These are phyloP conservation scores for Aegilops bicornis DNA, from an alignment of 176 grass and related monocot species.

Conservation along the genomic window DNA sequence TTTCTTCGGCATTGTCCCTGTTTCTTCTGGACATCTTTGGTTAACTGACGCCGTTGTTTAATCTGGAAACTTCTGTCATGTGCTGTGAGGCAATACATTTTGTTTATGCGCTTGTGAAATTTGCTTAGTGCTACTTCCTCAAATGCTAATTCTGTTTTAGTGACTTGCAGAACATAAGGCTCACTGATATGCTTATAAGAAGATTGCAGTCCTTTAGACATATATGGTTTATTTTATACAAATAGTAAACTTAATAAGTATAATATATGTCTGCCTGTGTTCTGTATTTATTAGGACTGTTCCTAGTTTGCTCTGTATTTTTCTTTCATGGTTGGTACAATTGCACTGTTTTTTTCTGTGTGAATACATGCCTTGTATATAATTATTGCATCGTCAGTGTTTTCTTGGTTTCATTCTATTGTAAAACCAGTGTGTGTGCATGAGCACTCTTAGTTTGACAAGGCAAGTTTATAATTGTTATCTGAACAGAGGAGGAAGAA, in stretches of 20 bases:
- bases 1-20: constrained; percentile 1
- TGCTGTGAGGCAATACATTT: background rate
- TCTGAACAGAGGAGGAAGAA: constrained; percentile 81
- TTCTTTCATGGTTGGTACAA: background rate
- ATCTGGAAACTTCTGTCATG: constrained; percentile 9
- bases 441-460: background rate
- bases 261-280: background rate
- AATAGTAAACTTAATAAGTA: background rate
- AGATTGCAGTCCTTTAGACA: background rate
- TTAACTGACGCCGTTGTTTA: background rate
- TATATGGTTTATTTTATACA: constrained; percentile 28
- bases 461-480: constrained; percentile 15
- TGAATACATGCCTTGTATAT: constrained; percentile 6
- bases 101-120: background rate
- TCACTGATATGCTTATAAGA: background rate
- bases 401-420: background rate
- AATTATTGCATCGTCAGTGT: background rate
- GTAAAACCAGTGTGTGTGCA: background rate
- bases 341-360: background rate
- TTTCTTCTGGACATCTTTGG: constrained; percentile 1
- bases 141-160: constrained; percentile 15
- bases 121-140: background rate
- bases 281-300: background rate
- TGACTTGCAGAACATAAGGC: background rate
- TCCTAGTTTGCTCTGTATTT: background rate